These are phyloP conservation scores for Sarocladiaceae sp. DNA, from an alignment of 2,329 filamentous ascomycete genomes.

Conservation along the genomic window DNA sequence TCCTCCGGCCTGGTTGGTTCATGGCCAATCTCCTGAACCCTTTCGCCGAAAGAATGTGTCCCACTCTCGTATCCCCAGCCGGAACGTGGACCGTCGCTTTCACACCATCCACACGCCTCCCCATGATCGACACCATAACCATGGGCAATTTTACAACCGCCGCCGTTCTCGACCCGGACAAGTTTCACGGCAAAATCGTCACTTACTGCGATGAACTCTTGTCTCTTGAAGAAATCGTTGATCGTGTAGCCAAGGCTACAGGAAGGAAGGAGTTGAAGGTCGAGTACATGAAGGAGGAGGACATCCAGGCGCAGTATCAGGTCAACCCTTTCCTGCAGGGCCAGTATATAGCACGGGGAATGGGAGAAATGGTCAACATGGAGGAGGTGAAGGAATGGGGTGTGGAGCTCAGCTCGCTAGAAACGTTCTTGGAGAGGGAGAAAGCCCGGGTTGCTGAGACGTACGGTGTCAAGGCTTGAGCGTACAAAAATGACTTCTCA, in stretches of 20 bases:
- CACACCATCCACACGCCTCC: slow-evolving; percentile 25
- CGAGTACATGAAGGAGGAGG: slow-evolving; percentile 34
- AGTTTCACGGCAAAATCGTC: slow-evolving; percentile 36
- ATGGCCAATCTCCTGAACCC: slow-evolving; percentile 46
- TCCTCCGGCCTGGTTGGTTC: slow-evolving; percentile 47
- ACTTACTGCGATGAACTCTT: slow-evolving; percentile 36
- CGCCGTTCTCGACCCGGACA: slow-evolving; percentile 35
- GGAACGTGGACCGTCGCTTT: slow-evolving; percentile 34
- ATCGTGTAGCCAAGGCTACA: slow-evolving; percentile 27
- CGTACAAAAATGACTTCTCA: too few relatives aligned
- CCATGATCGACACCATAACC: slow-evolving; percentile 41
- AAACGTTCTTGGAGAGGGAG: slow-evolving; percentile 38
- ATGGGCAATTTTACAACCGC: slow-evolving; percentile 41
- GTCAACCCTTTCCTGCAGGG: slow-evolving; percentile 33
- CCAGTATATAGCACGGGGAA: slow-evolving; percentile 14
- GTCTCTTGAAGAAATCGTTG: slow-evolving; percentile 29
- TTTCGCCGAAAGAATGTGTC: slow-evolving; percentile 31
- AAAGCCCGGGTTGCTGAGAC: slow-evolving; percentile 25
- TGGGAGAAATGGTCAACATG: slow-evolving; percentile 33
- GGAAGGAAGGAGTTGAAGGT: slow-evolving; percentile 30
- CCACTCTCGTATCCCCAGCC: slow-evolving; percentile 28
- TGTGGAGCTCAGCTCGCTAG: slow-evolving; percentile 37
- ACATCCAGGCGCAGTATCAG: slow-evolving; percentile 29
- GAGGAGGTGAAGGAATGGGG: slow-evolving; percentile 30
- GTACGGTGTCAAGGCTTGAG: slow-evolving; percentile 17